Percentiles rank a stretch among this genome's conserved stretches.
Evolutionary conservation across 768 basidiomycete species (phyloP).

Genomic region (Podaxis mareebaensis): DNA sequence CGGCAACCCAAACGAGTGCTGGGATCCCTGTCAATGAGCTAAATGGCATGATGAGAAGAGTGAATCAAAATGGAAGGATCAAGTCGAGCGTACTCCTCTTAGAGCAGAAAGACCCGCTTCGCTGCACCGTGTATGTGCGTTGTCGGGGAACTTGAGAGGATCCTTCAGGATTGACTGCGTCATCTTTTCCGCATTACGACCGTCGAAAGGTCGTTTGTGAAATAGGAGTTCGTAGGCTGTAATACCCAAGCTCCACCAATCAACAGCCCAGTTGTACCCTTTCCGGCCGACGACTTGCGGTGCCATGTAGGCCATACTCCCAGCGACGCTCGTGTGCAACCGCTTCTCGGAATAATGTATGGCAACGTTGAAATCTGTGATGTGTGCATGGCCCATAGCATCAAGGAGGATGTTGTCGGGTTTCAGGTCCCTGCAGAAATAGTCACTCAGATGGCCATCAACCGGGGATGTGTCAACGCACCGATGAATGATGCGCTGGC

Average conservation of each 20-base stretch:
- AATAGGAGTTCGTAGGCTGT: slow-evolving; percentile 90
- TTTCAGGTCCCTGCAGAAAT: slow-evolving; percentile 76
- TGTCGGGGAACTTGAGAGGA: slow-evolving; percentile 74
- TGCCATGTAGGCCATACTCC: slow-evolving; percentile 99
- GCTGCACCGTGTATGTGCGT: slow-evolving; percentile 60
- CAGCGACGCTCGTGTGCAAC: slow-evolving; percentile 89
- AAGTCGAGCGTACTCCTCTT: slow-evolving; percentile 52
- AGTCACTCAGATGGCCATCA: slow-evolving; percentile 5
- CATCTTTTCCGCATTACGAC: slow-evolving; percentile 86
- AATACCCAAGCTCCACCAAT: slow-evolving; percentile 96
- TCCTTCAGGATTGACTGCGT: slow-evolving; percentile 85
- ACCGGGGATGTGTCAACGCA: slow-evolving; percentile 36
- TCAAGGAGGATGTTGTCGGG: slow-evolving; percentile 97
- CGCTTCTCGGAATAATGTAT: slow-evolving; percentile 94
- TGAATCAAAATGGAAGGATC: slow-evolving; percentile 12
- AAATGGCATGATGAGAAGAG: slow-evolving; percentile 21
- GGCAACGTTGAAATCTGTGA: slow-evolving; percentile 99
- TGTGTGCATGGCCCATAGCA: slow-evolving; percentile 89
- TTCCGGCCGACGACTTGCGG: slow-evolving; percentile 91
- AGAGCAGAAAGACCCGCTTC: slow-evolving; percentile 66
- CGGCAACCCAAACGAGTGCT: slow-evolving; percentile 80
- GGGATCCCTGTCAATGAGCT: slow-evolving; percentile 88
- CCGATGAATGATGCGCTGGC: slow-evolving; percentile 93
- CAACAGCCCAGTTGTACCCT: slow-evolving; percentile 91
- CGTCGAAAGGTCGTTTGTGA: slow-evolving; percentile 84